Percentiles rank a stretch among this genome's conserved stretches.
Evolutionary conservation across 225 moss, liverwort and hornwort genomes (phyloP).

Genomic region (Ulota crispa): DNA sequence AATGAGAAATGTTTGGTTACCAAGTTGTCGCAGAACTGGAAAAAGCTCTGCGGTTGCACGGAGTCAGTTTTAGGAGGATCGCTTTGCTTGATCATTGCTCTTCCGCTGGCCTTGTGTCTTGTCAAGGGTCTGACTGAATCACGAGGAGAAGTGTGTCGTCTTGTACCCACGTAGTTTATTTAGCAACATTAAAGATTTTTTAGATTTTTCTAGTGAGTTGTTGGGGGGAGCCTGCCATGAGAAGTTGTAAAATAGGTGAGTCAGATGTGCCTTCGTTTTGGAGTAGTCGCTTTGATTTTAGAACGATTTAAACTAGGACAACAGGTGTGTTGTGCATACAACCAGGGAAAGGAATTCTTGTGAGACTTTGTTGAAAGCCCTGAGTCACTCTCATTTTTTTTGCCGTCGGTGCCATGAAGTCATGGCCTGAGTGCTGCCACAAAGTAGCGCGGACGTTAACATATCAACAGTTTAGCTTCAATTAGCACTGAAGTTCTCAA

Average conservation of each 20-base stretch:
- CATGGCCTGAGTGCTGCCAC: no score
- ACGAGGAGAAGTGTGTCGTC: slow-evolving; percentile 28
- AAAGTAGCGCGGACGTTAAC: no score
- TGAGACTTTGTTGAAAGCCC: not conserved
- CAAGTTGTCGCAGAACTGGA: slow-evolving; percentile 37
- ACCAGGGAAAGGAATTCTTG: not conserved
- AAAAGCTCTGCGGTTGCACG: slow-evolving; percentile 33
- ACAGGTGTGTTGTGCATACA: not conserved
- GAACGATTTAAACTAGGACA: not conserved
- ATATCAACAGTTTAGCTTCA: no score
- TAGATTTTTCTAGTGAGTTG: not conserved
- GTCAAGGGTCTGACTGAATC: slow-evolving; percentile 31
- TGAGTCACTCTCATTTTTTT: not conserved
- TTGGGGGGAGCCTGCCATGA: not conserved
- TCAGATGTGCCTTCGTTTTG: not conserved
- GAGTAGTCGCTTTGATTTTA: not conserved
- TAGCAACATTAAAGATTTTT: not conserved
- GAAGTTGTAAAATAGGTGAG: slow-evolving; percentile 24
- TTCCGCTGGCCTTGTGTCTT: slow-evolving; percentile 70
- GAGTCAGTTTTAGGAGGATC: slow-evolving; percentile 67
- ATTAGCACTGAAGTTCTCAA: no score
- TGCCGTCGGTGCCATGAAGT: not conserved
- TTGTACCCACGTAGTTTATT: slow-evolving; percentile 45
- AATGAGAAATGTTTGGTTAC: slow-evolving; percentile 1
- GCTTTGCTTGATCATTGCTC: slow-evolving; percentile 60